Percentiles rank a stretch among this genome's conserved stretches.
Conservation (phyloP, 768 basidiomycete species). For the Naganishia randhawae region DNA sequence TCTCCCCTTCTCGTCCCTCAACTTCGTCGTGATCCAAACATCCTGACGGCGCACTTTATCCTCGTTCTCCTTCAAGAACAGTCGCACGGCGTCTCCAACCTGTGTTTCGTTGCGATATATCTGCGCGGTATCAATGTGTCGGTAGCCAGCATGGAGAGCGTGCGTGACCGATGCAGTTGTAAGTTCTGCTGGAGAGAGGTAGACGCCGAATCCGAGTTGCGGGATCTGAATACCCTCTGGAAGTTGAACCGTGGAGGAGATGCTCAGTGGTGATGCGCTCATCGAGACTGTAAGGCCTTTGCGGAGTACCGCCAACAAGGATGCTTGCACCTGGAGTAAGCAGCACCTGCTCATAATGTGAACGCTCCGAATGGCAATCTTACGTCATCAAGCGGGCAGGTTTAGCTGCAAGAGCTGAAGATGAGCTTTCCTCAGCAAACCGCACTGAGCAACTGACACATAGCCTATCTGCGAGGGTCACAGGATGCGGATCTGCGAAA, state of each 20-base stretch:
- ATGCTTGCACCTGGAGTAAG: too few relatives aligned
- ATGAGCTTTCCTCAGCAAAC: too few relatives aligned
- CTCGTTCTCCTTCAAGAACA: background rate
- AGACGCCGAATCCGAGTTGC: slow-evolving; percentile 49
- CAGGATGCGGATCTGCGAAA: too few relatives aligned
- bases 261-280: background rate
- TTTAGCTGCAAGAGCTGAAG: too few relatives aligned
- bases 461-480: too few relatives aligned
- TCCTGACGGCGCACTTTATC: background rate
- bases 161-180: slow-evolving; percentile 28
- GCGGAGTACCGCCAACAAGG: too few relatives aligned
- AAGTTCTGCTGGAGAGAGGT: slow-evolving; percentile 38
- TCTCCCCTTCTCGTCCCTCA: background rate
- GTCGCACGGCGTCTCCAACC: background rate
- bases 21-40: slow-evolving; percentile 4
- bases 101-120: slow-evolving; percentile 28
- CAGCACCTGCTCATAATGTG: too few relatives aligned
- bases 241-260: background rate
- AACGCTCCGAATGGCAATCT: too few relatives aligned
- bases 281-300: too few relatives aligned
- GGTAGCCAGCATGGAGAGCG: slow-evolving; percentile 43
- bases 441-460: too few relatives aligned
- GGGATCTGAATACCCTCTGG: slow-evolving; percentile 40
- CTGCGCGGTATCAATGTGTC: slow-evolving; percentile 45
- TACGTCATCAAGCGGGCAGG: too few relatives aligned